Conservation (phyloP, 371 early-diverging fungal genomes). For the Chytridium lagenaria region DNA sequence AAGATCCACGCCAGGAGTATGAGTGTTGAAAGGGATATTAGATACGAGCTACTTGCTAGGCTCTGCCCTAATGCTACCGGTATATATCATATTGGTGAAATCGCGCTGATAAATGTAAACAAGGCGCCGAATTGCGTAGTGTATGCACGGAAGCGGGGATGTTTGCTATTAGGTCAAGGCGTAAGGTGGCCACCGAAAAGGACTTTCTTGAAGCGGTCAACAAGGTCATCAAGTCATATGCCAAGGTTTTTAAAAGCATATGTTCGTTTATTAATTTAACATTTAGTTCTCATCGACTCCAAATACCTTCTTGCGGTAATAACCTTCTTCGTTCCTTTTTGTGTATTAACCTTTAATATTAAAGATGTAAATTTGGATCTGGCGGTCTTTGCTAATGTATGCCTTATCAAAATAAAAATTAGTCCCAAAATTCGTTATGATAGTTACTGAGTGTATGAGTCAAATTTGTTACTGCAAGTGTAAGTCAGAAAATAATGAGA, state of each 20-base stretch:
- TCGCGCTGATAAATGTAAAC: too few species aligned
- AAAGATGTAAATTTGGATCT: background rate
- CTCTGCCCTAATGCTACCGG: constrained; percentile 98
- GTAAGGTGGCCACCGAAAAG: constrained; percentile 99
- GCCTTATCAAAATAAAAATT: too few species aligned
- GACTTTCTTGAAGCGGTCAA: constrained; percentile 99
- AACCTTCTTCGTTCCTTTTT: background rate
- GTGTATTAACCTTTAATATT: too few species aligned
- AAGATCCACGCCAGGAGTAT: constrained; percentile 99
- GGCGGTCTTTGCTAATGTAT: constrained; percentile 15
- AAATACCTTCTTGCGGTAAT: background rate
- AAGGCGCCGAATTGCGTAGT: constrained; percentile 91
- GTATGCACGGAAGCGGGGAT: constrained; percentile 99
- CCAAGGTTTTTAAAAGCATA: constrained; percentile 76
- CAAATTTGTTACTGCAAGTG: too few species aligned
- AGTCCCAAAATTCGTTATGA: too few species aligned
- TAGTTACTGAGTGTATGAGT: too few species aligned
- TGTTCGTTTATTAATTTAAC: background rate
- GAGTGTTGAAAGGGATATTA: constrained; percentile 98
- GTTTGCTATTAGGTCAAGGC: constrained; percentile 99
- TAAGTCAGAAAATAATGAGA: too few species aligned
- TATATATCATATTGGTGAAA: too few species aligned
- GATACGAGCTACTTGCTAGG: constrained; percentile 98
- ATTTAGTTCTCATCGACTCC: too few species aligned
- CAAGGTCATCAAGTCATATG: constrained; percentile 99